Base-by-base conservation (phyloP, 116 monocot species). In the Iris pallida region DNA sequence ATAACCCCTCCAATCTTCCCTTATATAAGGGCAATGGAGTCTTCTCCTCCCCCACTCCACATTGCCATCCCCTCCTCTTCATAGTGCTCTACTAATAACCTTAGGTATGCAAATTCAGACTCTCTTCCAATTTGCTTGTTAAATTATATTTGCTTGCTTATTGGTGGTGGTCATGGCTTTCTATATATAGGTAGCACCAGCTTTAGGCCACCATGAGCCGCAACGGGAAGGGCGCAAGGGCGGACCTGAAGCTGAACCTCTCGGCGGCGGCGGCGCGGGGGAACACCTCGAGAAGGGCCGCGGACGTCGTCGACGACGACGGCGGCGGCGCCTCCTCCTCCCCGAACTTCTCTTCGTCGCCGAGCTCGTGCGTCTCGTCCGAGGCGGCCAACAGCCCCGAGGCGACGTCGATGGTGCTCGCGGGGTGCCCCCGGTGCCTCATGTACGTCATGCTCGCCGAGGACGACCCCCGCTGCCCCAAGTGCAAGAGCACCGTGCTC, bases 381-480 rank as follows among this genome's bases (percentile, higher is more conserved):
- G 93, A 93, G 65, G 70, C 64, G 0, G 70, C 83, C 30, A 64
- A 67, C 72, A 95, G 95, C 83, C 95, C 90, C 0, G 95, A 90
- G 57, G 88, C 84, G 17, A 75, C 79, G 47, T 78, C 95, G 43
- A 95, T 95, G 91, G 81, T 95, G 60, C 83, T 95, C 12, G 95
- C 81, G 4, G 95, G 90, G 2, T 95, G 95, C 76, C 88, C 91
- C 1, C 55, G 78, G 16, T 95, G 95, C 80, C 85, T 95, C 64
- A 95, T 95, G 88, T 95, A 95, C 53, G 95, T 95, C 47, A 95
- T 95, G 91, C 80, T 90, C 17, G 84, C 91, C 0, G 86, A 86
- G 62, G 76, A 90, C 7, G 95, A 95, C 45, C 83, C 88, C 51
- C 83, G 84, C 78, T 95, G 95, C 79, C 95, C 95, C 48, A 85